Base-by-base conservation (phyloP, 2,329 filamentous ascomycete species). In the Colletotrichum somersetense region DNA sequence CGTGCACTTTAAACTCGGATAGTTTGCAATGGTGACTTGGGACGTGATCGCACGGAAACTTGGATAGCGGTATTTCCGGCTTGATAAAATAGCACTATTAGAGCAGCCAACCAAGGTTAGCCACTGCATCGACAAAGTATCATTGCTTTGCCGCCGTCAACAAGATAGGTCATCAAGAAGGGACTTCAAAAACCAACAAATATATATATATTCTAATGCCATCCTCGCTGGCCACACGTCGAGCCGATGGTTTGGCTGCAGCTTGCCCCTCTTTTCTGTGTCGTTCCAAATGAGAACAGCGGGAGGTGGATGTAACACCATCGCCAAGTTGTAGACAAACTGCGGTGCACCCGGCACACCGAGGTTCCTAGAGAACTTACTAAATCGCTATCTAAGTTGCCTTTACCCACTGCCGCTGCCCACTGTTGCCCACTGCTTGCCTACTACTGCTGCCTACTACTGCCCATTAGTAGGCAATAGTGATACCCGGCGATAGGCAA, bases 151-250 rank as follows among this genome's bases (percentile, higher is more conserved):
- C 57, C 42, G 33, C 33, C 50, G 35, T 58, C 42, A 53, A 38
- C 44, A 42, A 67, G 48, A 52, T 52, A 44, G 23, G n/a, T 23
- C n/a, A 26, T 23, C 42, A 46, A 38, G n/a, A 48, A 66, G 62
- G 46, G 67, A 68, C 30, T 53, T 59, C 42, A 18, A 20, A 18
- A 18, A 3, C 26, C 26, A 26, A 26, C 26, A 26, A 26, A 26
- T 26, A 3, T 26, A 26, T 26, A 26, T 26, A 26, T 26, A 3
- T 26, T 26, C 42, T 38, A 68, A 40, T n/a, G 10, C 6, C 23
- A 35, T 44, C 50, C 65, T 59, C 59, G 64, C 40, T 46, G 53
- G 52, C 14, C 20, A 35, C 59, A 59, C 50, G 52, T 18, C 33
- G 26, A 46, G 52, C 52, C 33, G 44, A 58, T 14, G 23, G 23